Evolutionary conservation across 2,329 filamentous ascomycete genomes (phyloP).

Genomic region (Apiospora rasikravindrae): DNA sequence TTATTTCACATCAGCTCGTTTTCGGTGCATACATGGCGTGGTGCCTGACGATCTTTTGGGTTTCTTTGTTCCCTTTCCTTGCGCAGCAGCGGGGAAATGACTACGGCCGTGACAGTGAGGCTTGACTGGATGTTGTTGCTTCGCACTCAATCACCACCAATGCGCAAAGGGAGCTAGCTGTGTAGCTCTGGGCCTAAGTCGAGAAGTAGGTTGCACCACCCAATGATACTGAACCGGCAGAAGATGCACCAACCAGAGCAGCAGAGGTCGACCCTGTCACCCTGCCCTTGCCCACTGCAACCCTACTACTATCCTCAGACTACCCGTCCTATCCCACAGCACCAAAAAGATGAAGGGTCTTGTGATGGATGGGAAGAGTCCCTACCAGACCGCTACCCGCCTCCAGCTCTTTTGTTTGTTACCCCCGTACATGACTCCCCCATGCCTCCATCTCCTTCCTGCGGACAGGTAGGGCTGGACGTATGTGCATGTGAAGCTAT

Average conservation of each 20-base stretch:
- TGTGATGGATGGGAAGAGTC: background rate
- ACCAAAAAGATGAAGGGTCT: background rate
- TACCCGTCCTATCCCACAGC: background rate
- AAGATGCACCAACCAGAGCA: constrained; percentile 3
- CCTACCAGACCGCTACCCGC: background rate
- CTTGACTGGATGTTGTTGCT: background rate
- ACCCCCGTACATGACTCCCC: background rate
- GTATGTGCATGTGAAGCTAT: background rate
- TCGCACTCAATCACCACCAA: background rate
- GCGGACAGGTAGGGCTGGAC: background rate
- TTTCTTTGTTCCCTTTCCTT: background rate
- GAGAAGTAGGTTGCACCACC: constrained; percentile 6
- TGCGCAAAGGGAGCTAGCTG: background rate
- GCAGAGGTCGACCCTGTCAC: background rate
- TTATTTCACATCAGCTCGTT: background rate
- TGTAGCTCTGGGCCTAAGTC: background rate
- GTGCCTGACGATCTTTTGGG: background rate
- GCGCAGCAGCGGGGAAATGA: background rate
- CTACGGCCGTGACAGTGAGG: background rate
- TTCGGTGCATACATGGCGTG: background rate
- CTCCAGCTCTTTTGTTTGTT: background rate
- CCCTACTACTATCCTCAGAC: background rate
- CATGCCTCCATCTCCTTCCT: background rate
- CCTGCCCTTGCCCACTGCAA: background rate
- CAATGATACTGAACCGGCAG: background rate